phyloP scores from a whole-genome alignment of 805 yeast genomes.

The Lachancea sp. region DNA sequence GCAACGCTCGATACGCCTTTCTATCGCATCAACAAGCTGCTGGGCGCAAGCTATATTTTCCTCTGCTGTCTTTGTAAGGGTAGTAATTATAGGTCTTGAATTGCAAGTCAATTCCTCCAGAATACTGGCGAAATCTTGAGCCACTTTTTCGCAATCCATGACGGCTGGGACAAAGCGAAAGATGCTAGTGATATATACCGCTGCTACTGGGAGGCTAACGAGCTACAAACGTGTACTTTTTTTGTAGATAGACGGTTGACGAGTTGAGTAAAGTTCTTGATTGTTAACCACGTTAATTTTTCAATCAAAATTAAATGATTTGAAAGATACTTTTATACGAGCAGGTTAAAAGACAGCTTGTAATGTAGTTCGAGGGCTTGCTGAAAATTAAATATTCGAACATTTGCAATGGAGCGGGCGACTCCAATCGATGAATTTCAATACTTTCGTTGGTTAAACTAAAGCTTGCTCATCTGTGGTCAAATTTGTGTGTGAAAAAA shows the following conservation, averaged over 20 bases:
- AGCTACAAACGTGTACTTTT: background rate
- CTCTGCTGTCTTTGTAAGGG: constrained; percentile 76
- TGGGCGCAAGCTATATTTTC: constrained; percentile 76
- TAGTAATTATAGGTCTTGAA: constrained; percentile 83
- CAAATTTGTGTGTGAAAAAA: too few species aligned
- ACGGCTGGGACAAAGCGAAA: background rate
- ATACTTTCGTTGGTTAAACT: too few species aligned
- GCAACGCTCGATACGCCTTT: constrained; percentile 64
- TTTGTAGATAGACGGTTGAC: too few species aligned
- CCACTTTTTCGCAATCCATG: constrained; percentile 7
- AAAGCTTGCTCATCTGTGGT: too few species aligned
- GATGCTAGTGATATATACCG: background rate
- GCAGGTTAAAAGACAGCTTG: too few species aligned
- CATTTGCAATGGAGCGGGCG: too few species aligned
- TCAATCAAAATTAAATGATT: too few species aligned
- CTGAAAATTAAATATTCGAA: too few species aligned
- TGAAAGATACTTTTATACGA: too few species aligned
- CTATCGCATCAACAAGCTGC: constrained; percentile 70
- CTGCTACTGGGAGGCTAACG: background rate
- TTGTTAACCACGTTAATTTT: background rate
- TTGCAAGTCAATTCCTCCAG: constrained; percentile 76
- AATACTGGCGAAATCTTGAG: constrained; percentile 47
- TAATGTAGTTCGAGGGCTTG: too few species aligned
- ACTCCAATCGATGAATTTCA: too few species aligned
- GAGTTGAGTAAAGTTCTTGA: too few species aligned